Evolutionary conservation across 495 filamentous ascomycete species (phyloP).

Genomic region (Xylaria castorea): DNA sequence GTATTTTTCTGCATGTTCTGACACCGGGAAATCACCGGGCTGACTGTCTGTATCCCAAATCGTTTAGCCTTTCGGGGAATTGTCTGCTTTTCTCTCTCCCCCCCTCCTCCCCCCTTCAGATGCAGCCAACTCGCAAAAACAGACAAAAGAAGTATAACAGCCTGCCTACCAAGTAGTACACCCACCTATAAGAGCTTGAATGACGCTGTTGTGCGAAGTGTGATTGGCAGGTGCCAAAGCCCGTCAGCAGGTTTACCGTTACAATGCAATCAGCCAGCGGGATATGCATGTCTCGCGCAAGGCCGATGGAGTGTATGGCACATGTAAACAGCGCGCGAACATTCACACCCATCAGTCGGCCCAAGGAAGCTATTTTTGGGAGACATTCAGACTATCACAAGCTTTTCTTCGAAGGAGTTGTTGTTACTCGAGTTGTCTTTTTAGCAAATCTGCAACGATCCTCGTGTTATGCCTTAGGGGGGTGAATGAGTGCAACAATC

Average conservation of each 20-base stretch:
- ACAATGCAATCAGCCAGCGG: slow-evolving; percentile 5
- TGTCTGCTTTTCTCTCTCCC: neutral
- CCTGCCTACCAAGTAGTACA: slow-evolving; percentile 11
- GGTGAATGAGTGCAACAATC: slow-evolving; percentile 3
- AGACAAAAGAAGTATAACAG: slow-evolving; percentile 8
- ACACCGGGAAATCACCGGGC: slow-evolving; percentile 3
- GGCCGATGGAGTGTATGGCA: slow-evolving; percentile 26
- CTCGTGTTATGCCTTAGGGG: slow-evolving; percentile 8
- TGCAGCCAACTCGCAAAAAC: slow-evolving; percentile 13
- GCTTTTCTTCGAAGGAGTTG: neutral
- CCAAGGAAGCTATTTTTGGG: slow-evolving; percentile 22
- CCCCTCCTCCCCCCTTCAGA: neutral
- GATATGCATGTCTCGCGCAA: slow-evolving; percentile 30
- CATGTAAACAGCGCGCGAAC: slow-evolving; percentile 9
- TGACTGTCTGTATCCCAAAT: neutral
- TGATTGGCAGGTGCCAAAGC: slow-evolving; percentile 19
- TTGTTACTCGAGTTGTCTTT: slow-evolving; percentile 10
- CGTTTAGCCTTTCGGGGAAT: neutral
- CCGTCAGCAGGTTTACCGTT: slow-evolving; percentile 20
- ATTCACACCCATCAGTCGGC: neutral
- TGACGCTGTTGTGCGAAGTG: neutral
- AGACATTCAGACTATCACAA: slow-evolving; percentile 9
- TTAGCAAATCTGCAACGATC: slow-evolving; percentile 6
- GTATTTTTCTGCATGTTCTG: slow-evolving; percentile 6
- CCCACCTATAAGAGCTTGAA: neutral